Base-by-base conservation (phyloP, 2,329 filamentous ascomycete genomes). In the Ascochyta viciae-villosae region DNA sequence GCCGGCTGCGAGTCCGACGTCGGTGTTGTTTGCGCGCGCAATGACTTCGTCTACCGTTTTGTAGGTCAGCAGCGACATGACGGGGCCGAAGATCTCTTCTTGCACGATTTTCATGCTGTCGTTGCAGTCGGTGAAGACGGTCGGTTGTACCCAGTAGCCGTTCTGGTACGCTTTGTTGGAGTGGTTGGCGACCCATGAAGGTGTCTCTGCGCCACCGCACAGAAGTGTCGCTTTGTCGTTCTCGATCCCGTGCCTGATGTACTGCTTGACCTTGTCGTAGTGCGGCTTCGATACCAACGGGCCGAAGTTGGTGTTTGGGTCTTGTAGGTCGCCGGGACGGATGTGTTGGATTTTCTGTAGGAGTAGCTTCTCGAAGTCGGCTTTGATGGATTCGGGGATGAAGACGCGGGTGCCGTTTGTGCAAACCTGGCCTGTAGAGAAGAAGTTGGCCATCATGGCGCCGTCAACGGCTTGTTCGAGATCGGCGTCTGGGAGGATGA, bases 391-490 rank as follows among this genome's bases (percentile, higher is more conserved):
- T 31, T 82, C 78, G 0, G 89, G 91, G 3, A 96, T 83, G 73
- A 96, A 96, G 31, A 96, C 92, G 10, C 92, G 84, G 1, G 92
- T 96, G 45, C 92, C 92, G 74, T 96, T 96, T 46, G 92, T 96
- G 83, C 92, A 96, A 46, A 96, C 92, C 76, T 96, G 92, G 27
- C 92, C 92, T 0, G 90, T 90, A 63, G 89, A 92, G 82, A 90
- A 96, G 79, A 96, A 96, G 76, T 96, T 96, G 66, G 92, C 92
- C 82, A 96, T 91, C 89, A 96, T 93, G 61, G 91, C 92, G 27
- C 91, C 89, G 68, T 96, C 89, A 31, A 91, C 92, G n/a, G 92
- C 92, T 67, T 86, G 85, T 41, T 91, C 87, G 19, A 94, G 76
- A 47, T 91, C 86, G 15, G 89, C 90, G 68, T 96, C 92, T 1